phyloP scores from a whole-genome alignment of 1,284 basidiomycete genomes.

The Ceratobasidium sp. region DNA sequence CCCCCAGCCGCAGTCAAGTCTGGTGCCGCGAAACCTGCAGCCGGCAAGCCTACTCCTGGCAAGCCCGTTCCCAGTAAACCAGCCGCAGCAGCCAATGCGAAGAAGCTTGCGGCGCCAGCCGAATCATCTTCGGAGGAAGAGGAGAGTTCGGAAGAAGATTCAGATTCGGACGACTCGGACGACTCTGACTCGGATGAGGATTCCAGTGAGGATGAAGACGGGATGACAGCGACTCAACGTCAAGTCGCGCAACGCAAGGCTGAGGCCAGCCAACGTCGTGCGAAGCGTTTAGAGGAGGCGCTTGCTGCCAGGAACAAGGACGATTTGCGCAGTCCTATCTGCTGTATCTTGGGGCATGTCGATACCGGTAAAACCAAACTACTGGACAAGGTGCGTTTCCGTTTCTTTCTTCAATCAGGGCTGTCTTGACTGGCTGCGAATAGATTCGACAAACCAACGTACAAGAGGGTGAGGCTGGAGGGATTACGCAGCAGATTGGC shows the following conservation, averaged over 20 bases:
- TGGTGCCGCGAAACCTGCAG: slow-evolving; percentile 41
- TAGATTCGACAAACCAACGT: slow-evolving; percentile 99
- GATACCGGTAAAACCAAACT: slow-evolving; percentile 99
- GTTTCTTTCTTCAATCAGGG: not conserved
- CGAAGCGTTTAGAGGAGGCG: slow-evolving; percentile 88
- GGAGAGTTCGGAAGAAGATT: slow-evolving; percentile 59
- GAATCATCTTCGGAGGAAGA: slow-evolving; percentile 53
- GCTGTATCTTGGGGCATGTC: slow-evolving; percentile 99
- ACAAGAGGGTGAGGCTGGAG: slow-evolving; percentile 99
- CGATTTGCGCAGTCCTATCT: slow-evolving; percentile 95
- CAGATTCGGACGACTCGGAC: slow-evolving; percentile 62
- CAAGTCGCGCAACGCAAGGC: slow-evolving; percentile 84
- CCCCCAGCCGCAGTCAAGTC: slow-evolving; percentile 54
- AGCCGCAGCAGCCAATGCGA: slow-evolving; percentile 53
- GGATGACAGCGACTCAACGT: slow-evolving; percentile 72
- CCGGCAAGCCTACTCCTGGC: not conserved
- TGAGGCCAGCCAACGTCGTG: slow-evolving; percentile 84
- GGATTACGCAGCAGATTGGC: slow-evolving; percentile 99
- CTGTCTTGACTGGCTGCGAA: not conserved
- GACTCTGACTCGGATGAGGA: slow-evolving; percentile 66
- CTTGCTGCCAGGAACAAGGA: slow-evolving; percentile 91
- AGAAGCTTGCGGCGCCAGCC: slow-evolving; percentile 59
- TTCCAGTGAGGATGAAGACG: slow-evolving; percentile 65
- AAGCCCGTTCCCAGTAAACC: slow-evolving; percentile 40
- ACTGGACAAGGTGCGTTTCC: slow-evolving; percentile 84